Evolutionary conservation across 2,329 filamentous ascomycete genomes (phyloP).

Genomic region (Trichoderma koningii): DNA sequence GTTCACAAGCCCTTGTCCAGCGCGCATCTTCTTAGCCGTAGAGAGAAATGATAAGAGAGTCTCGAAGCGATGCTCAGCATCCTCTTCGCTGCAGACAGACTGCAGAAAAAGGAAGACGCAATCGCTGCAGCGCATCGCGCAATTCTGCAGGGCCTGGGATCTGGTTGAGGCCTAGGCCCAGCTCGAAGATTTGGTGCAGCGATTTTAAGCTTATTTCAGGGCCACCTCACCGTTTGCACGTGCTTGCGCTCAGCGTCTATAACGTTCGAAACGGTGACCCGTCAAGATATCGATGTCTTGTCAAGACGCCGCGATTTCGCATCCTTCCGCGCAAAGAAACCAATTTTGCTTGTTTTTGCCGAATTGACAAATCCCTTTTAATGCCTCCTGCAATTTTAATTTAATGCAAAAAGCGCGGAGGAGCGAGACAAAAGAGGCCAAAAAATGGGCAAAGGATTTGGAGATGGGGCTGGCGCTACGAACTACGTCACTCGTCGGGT

Average conservation of each 20-base stretch:
- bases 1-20: not conserved
- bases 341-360: not conserved
- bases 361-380: too few species aligned
- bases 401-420: not conserved
- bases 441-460: not conserved
- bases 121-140: conserved; percentile 24
- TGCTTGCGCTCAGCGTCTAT: not conserved
- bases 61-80: not conserved
- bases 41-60: too few species aligned
- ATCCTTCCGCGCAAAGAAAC: not conserved
- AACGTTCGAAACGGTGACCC: not conserved
- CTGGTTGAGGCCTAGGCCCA: not conserved
- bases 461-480: not conserved
- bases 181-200: not conserved
- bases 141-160: conserved; percentile 6
- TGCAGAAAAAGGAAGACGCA: not conserved
- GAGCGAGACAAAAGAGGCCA: not conserved
- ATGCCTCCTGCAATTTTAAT: not conserved
- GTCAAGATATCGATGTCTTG: not conserved
- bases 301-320: too few species aligned
- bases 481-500: not conserved
- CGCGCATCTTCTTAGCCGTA: not conserved
- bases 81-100: not conserved
- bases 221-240: conserved; percentile 10
- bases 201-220: conserved; percentile 23